phyloP scores from a whole-genome alignment of 345 rosid species.

The Syzygium grande region DNA sequence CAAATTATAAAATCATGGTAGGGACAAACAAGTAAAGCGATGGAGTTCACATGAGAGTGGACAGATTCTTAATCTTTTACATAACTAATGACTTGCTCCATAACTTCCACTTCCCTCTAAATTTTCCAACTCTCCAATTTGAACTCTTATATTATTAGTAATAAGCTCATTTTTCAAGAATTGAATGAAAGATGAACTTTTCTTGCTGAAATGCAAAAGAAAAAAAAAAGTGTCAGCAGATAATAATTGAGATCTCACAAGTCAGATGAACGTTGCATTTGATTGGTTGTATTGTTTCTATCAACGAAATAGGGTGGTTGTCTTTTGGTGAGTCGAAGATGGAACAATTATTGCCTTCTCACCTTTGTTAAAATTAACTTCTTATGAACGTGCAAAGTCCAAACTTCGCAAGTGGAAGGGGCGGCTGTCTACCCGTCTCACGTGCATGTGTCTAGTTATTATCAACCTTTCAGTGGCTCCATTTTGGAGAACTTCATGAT shows the following conservation, averaged over 20 bases:
- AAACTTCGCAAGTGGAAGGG: background rate
- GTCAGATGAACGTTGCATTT: background rate
- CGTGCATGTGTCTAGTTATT: background rate
- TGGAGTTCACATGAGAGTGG: background rate
- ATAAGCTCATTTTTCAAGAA: background rate
- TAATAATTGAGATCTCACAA: background rate
- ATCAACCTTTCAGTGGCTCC: background rate
- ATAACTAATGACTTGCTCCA: background rate
- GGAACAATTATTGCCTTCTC: background rate
- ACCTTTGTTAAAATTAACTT: background rate
- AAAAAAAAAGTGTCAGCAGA: background rate
- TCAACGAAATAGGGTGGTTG: background rate
- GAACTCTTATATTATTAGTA: background rate
- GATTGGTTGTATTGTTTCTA: background rate
- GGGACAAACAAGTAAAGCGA: background rate
- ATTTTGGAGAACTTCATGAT: background rate
- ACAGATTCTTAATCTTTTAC: background rate
- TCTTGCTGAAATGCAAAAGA: background rate
- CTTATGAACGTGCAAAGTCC: background rate
- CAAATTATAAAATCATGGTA: background rate
- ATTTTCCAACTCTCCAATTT: background rate
- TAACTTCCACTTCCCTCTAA: background rate
- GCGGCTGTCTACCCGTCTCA: background rate
- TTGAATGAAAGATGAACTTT: background rate
- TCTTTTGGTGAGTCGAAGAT: background rate